These are phyloP conservation scores for Pilatotrama ljubarskyi DNA, from an alignment of 768 basidiomycete species.

Conservation along the genomic window DNA sequence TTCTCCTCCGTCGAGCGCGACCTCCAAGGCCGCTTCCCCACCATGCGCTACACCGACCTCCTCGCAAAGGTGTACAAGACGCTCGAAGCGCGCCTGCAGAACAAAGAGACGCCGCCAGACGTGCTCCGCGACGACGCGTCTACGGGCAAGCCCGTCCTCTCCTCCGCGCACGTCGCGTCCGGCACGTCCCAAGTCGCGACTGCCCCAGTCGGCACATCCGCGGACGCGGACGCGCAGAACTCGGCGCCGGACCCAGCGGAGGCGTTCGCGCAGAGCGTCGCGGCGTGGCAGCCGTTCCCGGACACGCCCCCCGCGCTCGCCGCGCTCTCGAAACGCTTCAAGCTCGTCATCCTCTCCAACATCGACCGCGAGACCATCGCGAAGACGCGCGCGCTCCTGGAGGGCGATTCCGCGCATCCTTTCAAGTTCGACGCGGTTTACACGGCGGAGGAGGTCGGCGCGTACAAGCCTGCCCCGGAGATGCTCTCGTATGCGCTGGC, in stretches of 20 bases:
- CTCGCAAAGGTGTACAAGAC: constrained; percentile 43
- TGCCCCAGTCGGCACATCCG: constrained; percentile 20
- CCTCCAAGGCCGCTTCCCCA: constrained; percentile 57
- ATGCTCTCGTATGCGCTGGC: constrained; percentile 54
- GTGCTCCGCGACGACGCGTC: constrained; percentile 27
- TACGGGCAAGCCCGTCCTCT: constrained; percentile 33
- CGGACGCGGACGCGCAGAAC: neutral
- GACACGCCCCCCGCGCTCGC: constrained; percentile 64
- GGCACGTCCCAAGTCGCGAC: neutral
- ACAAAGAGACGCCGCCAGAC: constrained; percentile 18
- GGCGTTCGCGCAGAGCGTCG: constrained; percentile 61
- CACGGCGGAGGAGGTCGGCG: constrained; percentile 72
- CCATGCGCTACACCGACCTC: constrained; percentile 60
- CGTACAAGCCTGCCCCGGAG: constrained; percentile 66
- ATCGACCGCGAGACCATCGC: constrained; percentile 67
- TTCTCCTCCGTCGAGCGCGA: constrained; percentile 56
- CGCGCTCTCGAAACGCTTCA: constrained; percentile 60
- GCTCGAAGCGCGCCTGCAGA: constrained; percentile 35
- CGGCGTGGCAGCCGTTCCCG: constrained; percentile 63
- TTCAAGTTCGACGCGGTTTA: constrained; percentile 67
- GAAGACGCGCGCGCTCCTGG: constrained; percentile 56
- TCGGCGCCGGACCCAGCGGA: constrained; percentile 32
- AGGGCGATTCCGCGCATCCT: constrained; percentile 26
- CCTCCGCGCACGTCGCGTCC: constrained; percentile 1
- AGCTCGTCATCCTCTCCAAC: constrained; percentile 74